These are phyloP conservation scores for Graphilbum sp. DNA, from an alignment of 2,329 filamentous ascomycete species.

Conservation along the genomic window DNA sequence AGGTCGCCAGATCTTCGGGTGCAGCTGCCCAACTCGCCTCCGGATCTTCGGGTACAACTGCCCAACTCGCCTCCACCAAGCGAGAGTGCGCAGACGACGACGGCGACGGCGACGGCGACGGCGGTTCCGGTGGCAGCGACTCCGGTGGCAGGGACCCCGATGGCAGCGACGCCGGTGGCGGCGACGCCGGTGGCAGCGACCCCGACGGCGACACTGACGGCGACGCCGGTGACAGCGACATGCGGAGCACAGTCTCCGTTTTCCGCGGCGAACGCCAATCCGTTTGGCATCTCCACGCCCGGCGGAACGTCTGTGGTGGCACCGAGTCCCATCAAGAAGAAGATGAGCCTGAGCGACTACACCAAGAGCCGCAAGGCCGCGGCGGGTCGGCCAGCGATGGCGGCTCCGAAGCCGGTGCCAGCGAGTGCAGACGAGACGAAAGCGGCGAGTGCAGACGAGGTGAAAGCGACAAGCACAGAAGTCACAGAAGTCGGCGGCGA, in stretches of 20 bases:
- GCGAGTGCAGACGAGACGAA: slow-evolving; percentile 5
- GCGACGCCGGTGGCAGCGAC: slow-evolving; percentile 29
- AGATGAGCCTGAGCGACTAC: slow-evolving; percentile 50
- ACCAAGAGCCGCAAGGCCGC: slow-evolving; percentile 40
- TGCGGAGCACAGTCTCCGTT: slow-evolving; percentile 34
- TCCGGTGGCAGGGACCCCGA: slow-evolving; percentile 32
- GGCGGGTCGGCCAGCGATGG: slow-evolving; percentile 23
- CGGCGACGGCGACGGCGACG: no score
- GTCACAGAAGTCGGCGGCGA: no score
- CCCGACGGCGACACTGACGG: no score
- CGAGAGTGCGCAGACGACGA: no score
- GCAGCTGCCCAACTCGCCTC: slow-evolving; percentile 41
- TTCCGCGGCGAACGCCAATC: slow-evolving; percentile 22
- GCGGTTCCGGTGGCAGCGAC: slow-evolving; percentile 29
- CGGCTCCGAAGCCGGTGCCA: slow-evolving; percentile 20
- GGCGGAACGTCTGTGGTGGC: slow-evolving; percentile 26
- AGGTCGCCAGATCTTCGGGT: slow-evolving; percentile 32
- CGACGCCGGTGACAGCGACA: slow-evolving; percentile 29
- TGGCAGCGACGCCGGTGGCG: slow-evolving; percentile 21
- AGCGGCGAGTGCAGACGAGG: no score
- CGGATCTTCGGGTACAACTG: slow-evolving; percentile 18
- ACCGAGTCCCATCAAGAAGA: slow-evolving; percentile 50
- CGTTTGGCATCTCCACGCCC: slow-evolving; percentile 24
- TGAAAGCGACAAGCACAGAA: no score
- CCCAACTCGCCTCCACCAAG: slow-evolving; percentile 12